Evolutionary conservation across 768 basidiomycete species (phyloP).

Genomic region (Dioszegia hungarica): DNA sequence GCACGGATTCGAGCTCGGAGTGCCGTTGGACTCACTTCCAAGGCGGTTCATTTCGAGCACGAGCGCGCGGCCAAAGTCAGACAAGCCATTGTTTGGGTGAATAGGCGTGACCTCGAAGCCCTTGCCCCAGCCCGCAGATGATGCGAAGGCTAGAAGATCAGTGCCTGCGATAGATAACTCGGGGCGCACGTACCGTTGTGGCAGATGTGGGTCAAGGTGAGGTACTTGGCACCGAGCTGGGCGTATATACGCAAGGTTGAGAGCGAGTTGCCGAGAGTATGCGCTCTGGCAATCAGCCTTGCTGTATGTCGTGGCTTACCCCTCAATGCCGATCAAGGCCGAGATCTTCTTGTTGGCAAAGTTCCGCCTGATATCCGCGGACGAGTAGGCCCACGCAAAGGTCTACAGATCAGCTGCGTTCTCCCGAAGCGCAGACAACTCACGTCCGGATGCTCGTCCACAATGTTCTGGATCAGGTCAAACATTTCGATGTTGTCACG

Average conservation of each 20-base stretch:
- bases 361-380: background rate
- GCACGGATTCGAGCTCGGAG: background rate
- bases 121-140: constrained; percentile 21
- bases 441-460: background rate
- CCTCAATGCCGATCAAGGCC: constrained; percentile 20
- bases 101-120: constrained; percentile 12
- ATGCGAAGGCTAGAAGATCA: constrained; percentile 24
- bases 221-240: constrained; percentile 20
- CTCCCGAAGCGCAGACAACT: background rate
- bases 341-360: constrained; percentile 13
- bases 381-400: background rate
- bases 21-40: constrained; percentile 14
- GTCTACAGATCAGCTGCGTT: background rate
- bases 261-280: constrained; percentile 23
- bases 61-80: constrained; percentile 13
- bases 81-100: constrained; percentile 23
- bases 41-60: constrained; percentile 23
- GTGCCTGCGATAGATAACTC: background rate
- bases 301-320: constrained; percentile 2
- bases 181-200: too few species aligned
- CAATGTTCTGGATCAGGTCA: constrained; percentile 16
- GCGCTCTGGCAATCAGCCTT: constrained; percentile 2
- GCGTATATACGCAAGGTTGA: constrained; percentile 19
- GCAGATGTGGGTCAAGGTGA: constrained; percentile 26
- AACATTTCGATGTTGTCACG: constrained; percentile 19